Evolutionary conservation across 495 filamentous ascomycete genomes (phyloP).

Genomic region (Penicillium egyptiacum): DNA sequence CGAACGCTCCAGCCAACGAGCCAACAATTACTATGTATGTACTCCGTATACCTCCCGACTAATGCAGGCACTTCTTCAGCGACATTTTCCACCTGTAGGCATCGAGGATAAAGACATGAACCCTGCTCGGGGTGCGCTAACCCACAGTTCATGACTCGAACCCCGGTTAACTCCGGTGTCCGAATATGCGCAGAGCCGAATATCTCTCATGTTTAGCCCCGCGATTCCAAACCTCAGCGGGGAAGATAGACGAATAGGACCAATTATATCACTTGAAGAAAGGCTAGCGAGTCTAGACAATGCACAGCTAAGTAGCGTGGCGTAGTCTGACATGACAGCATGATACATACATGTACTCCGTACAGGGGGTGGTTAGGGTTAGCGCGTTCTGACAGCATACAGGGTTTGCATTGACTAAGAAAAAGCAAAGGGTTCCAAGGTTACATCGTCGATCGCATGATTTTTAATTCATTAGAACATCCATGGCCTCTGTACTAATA

Average conservation of each 20-base stretch:
- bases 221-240: not conserved
- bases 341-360: too few species aligned
- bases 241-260: not conserved
- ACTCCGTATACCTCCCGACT: not conserved
- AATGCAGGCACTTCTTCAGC: not conserved
- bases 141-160: not conserved
- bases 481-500: too few species aligned
- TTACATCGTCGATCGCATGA: too few species aligned
- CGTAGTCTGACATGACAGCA: not conserved
- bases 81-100: not conserved
- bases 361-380: not conserved
- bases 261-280: not conserved
- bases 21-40: not conserved
- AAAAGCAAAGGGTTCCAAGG: too few species aligned
- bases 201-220: not conserved
- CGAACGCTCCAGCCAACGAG: too few species aligned
- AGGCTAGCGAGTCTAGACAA: not conserved
- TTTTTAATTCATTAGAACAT: too few species aligned
- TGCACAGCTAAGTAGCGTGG: not conserved
- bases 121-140: not conserved
- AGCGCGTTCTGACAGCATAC: not conserved
- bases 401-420: not conserved
- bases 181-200: not conserved
- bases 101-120: not conserved
- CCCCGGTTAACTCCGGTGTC: not conserved